Conservation (phyloP, 345 rosid species). For the Rhodamnia argentea region DNA sequence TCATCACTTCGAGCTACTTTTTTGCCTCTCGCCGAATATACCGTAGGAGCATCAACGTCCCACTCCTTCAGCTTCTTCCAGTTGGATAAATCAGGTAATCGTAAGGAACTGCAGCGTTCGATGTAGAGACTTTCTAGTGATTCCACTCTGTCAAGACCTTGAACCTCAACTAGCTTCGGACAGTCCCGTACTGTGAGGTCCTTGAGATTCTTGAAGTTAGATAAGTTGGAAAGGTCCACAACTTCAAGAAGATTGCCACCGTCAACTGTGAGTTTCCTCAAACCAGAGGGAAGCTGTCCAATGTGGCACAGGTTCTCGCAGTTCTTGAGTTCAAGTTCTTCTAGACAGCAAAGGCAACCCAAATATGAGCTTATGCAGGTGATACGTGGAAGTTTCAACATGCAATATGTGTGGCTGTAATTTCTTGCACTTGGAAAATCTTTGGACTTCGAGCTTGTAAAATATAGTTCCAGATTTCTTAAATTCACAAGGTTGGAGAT, state of each 20-base stretch:
- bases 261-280: accelerated
- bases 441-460: background rate
- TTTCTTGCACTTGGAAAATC: background rate
- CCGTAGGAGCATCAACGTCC: background rate
- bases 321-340: accelerated
- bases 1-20: background rate
- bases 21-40: background rate
- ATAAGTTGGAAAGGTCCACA: background rate
- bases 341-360: accelerated
- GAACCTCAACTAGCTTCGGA: background rate
- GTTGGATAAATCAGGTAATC: background rate
- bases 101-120: accelerated
- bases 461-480: background rate
- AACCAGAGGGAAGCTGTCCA: background rate
- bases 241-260: background rate
- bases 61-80: accelerated
- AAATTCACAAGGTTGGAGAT: background rate
- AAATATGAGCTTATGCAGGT: background rate
- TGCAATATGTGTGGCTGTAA: background rate
- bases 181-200: accelerated
- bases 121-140: background rate
- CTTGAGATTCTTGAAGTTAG: background rate
- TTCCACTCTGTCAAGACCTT: background rate
- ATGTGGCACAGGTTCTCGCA: background rate
- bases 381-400: background rate